A percentile compares a stretch with the other conserved stretches of the same genome.
phyloP scores from a whole-genome alignment of 495 filamentous ascomycete genomes.

The Usnea hakonensis region DNA sequence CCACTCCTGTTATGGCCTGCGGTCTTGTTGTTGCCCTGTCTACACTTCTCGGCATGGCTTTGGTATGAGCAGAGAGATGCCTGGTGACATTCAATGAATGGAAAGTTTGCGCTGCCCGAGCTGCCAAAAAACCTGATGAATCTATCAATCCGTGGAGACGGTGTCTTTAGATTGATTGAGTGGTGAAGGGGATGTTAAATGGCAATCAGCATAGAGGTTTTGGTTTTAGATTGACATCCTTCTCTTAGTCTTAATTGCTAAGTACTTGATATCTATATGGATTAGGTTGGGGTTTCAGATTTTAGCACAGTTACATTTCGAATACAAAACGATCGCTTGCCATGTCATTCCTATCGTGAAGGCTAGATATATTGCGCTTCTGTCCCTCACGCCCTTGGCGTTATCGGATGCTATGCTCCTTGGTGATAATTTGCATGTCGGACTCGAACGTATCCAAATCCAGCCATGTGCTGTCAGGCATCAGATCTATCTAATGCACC shows the following conservation, averaged over 20 bases:
- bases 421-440: neutral
- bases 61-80: constrained; percentile 37
- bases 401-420: neutral
- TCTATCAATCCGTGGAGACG: no score
- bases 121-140: no score
- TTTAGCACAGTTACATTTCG: constrained; percentile 8
- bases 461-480: no score
- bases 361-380: neutral
- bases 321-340: neutral
- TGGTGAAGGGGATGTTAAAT: neutral
- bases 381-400: neutral
- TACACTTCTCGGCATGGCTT: constrained; percentile 55
- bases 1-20: constrained; percentile 47
- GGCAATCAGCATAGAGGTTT: constrained; percentile 3
- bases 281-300: neutral
- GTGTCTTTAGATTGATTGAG: neutral
- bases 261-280: constrained; percentile 3
- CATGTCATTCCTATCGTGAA: neutral
- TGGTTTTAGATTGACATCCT: constrained; percentile 12
- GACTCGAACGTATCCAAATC: neutral
- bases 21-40: constrained; percentile 49
- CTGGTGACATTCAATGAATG: neutral
- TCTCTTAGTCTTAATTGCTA: constrained; percentile 1
- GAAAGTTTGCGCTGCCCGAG: neutral
- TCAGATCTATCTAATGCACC: no score